phyloP scores from a whole-genome alignment of 2,329 filamentous ascomycete species.

The Fusarium sterilihyphosum region DNA sequence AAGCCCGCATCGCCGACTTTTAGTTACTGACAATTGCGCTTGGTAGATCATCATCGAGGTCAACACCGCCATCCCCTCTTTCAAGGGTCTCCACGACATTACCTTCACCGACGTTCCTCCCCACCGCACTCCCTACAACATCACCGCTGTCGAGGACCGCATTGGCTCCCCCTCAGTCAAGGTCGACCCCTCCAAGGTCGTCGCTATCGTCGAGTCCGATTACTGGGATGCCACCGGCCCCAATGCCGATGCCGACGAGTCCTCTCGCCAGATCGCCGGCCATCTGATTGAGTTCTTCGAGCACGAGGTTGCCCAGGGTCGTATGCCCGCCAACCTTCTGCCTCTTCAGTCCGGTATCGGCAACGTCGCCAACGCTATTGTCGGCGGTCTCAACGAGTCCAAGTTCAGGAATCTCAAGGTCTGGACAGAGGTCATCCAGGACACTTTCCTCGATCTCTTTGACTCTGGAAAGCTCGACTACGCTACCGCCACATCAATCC shows the following conservation, averaged over 20 bases:
- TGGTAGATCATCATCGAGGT: slow-evolving; percentile 84
- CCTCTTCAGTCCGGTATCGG: slow-evolving; percentile 90
- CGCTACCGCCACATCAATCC: slow-evolving; percentile 88
- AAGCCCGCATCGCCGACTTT: neutral
- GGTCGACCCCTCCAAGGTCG: slow-evolving; percentile 83
- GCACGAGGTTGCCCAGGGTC: slow-evolving; percentile 82
- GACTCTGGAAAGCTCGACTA: slow-evolving; percentile 89
- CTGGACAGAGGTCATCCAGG: slow-evolving; percentile 93
- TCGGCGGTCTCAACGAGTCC: slow-evolving; percentile 82
- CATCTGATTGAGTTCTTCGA: slow-evolving; percentile 86
- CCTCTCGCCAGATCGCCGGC: slow-evolving; percentile 75
- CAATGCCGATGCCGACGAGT: slow-evolving; percentile 80
- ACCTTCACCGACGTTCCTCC: slow-evolving; percentile 88
- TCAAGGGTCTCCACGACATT: slow-evolving; percentile 91
- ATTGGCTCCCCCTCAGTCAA: slow-evolving; percentile 87
- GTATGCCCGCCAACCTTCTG: slow-evolving; percentile 79
- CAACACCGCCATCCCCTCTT: slow-evolving; percentile 85
- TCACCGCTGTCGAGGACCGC: slow-evolving; percentile 86
- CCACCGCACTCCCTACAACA: slow-evolving; percentile 82
- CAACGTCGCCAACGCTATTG: slow-evolving; percentile 92
- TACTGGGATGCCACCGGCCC: slow-evolving; percentile 80
- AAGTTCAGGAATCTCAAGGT: slow-evolving; percentile 90
- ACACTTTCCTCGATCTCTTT: slow-evolving; percentile 92
- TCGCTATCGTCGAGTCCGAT: slow-evolving; percentile 85
- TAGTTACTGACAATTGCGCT: slow-evolving; percentile 11